Evolutionary conservation across 345 rosid species (phyloP), one percentile per base, ranked within the genome.

Genomic region (Corchorus capsularis): DNA sequence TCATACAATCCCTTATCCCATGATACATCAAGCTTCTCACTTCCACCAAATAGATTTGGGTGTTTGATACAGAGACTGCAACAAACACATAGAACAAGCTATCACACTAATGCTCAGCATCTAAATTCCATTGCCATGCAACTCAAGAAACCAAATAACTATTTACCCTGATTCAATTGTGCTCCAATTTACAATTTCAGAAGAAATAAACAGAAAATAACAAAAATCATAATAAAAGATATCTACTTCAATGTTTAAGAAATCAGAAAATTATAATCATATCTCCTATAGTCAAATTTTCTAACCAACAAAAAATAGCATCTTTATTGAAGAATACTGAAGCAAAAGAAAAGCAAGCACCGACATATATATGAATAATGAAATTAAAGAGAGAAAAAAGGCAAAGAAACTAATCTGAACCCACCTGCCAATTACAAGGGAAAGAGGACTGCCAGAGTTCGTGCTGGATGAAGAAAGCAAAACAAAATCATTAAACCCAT

Each of bases 21-120:
- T 0, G 94, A 90, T 19, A 95, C 91, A 79, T 95, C 99, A 17
- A 95, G 97, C 91, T 93, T 95, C 85, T 95, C 99, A 56, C 97
- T 95, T 80, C 99, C 99, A 79, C 98, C 99, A 86, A 93, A 95
- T 80, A 95, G 83, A 85, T 95, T 93, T 10, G 99, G 94, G 83
- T 95, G 98, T 79, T 92, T 95, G 70, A 95, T 85, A 80, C 94
- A 91, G 69, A 95, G 91, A 80, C 99, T 95, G 88, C 75, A 82
- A 81, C 55, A 63, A 63, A 90, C 53, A 77, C 3, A 81, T 39
- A 13, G 55, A 74, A 83, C 4, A 35, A 63, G 50, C 41, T 53
- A 34, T 74, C 69, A 77, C 35, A 39, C 32, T 65, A 77, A n/a
- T n/a, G 53, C 45, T 56, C n/a, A 27, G 65, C 63, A 57, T 47